These are phyloP conservation scores for Ceratocystis cubensis DNA, from an alignment of 2,329 filamentous ascomycete genomes.

Conservation along the genomic window DNA sequence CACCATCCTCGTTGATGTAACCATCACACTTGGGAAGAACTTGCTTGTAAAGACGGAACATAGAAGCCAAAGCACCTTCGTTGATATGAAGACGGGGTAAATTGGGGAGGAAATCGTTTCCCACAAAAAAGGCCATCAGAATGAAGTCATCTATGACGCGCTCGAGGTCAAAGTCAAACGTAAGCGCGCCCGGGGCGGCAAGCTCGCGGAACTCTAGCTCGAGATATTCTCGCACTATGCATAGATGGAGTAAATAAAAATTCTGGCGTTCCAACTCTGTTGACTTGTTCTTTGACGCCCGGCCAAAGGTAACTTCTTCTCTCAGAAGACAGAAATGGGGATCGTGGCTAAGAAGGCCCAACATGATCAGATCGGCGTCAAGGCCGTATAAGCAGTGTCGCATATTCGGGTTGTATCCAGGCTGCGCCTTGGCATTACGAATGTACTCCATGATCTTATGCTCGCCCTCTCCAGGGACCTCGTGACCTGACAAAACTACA, in stretches of 20 bases:
- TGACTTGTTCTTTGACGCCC: constrained; percentile 73
- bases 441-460: constrained; percentile 99
- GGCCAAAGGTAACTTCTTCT: constrained; percentile 95
- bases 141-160: constrained; percentile 98
- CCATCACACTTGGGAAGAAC: constrained; percentile 77
- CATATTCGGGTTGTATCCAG: constrained; percentile 80
- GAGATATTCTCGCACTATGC: constrained; percentile 92
- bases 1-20: constrained; percentile 91
- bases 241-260: constrained; percentile 93
- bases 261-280: constrained; percentile 98
- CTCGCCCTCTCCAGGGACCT: constrained; percentile 94
- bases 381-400: constrained; percentile 95
- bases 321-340: constrained; percentile 94
- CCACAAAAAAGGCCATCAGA: constrained; percentile 97
- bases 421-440: constrained; percentile 89
- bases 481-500: constrained; percentile 90
- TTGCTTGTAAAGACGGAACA: constrained; percentile 94
- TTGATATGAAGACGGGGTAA: constrained; percentile 95
- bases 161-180: constrained; percentile 83
- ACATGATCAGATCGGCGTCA: constrained; percentile 96
- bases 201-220: constrained; percentile 95
- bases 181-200: constrained; percentile 56
- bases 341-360: constrained; percentile 91
- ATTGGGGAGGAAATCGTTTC: constrained; percentile 97
- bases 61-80: constrained; percentile 87